phyloP scores from a whole-genome alignment of 2,329 filamentous ascomycete species.

The Alternaria alternata region DNA sequence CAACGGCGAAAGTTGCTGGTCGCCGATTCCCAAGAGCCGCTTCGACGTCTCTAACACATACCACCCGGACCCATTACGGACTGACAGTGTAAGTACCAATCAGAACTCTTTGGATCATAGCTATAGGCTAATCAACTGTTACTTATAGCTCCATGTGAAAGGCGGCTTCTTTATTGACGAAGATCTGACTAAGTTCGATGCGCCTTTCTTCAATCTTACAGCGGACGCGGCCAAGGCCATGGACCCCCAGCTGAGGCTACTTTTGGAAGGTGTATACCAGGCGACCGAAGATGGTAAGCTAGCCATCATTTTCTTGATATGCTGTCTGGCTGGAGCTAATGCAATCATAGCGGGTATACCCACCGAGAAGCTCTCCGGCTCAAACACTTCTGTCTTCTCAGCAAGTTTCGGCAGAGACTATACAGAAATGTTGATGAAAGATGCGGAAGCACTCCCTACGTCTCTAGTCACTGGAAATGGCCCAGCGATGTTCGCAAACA shows the following conservation, averaged over 20 bases:
- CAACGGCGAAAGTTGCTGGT: not conserved
- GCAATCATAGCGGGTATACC: not conserved
- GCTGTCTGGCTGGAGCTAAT: not conserved
- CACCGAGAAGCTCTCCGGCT: constrained; percentile 6
- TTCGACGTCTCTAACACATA: not conserved
- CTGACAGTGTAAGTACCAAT: not conserved
- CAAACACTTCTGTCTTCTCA: constrained; percentile 4
- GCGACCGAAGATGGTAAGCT: constrained; percentile 4
- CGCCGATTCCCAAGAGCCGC: not conserved
- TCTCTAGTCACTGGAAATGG: constrained; percentile 5
- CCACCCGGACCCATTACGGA: not conserved
- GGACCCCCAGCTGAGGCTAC: constrained; percentile 2
- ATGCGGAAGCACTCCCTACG: not conserved
- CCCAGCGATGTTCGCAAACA: constrained; percentile 3
- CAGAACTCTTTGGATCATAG: no score
- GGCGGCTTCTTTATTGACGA: not conserved
- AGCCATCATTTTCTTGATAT: not conserved
- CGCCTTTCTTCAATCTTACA: constrained; percentile 4
- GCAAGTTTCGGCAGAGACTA: not conserved
- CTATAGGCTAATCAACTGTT: not conserved
- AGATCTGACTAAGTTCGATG: not conserved
- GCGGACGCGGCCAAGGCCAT: constrained; percentile 1
- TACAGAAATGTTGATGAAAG: constrained; percentile 1
- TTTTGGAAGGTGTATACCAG: constrained; percentile 5
- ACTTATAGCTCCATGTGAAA: not conserved